Base-by-base conservation (phyloP, 2,329 filamentous ascomycete species). In the Botrytis deweyae region DNA sequence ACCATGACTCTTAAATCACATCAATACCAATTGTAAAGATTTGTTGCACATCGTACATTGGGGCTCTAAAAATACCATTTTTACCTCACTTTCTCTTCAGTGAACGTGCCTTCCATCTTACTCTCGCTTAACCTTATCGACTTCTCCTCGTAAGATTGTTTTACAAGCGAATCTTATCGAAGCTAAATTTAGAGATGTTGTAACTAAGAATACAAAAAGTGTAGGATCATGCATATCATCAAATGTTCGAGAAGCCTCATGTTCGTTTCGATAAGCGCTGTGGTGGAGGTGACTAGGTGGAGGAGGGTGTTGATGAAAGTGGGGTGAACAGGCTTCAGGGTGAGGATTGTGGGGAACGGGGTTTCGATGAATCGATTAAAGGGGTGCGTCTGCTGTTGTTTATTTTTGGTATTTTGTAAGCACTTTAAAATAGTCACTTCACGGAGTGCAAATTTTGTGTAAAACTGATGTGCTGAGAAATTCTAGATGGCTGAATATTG, bases 1-100 rank as follows among this genome's bases (percentile, higher is more conserved):
- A 42, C 18, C n/a, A 29, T 18, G 16, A n/a, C 16, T 42, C 38
- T 29, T 18, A 29, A 64, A 25, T n/a, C 61, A 42, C 16, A 64
- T 4, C 16, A 9, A 33, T 10, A 1, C 16, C 25, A n/a, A 33
- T 3, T 5, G 5, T 16, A 20, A 64, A 12, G 8, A 7, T 44
- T 44, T 64, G 62, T 64, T 64, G 62, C 62, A 64, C 16, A 42
- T 64, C 62, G 38, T 64, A 64, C n/a, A 42, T 64, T 64, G 62
- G 38, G 38, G 62, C 62, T 64, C 62, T 44, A 29, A 44, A 64
- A 64, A 64, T 64, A 64, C 8, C 38, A 20, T 18, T 2, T 42
- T 38, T 29, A n/a, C 25, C 8, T 40, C n/a, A 3, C 52, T 18
- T 58, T 58, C n/a, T 29, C 14, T 58, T 18, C 14, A 29, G 14